Evolutionary conservation across 805 yeast species (phyloP), one percentile per base, ranked within the genome.

Genomic region (Kazachstania martiniae): DNA sequence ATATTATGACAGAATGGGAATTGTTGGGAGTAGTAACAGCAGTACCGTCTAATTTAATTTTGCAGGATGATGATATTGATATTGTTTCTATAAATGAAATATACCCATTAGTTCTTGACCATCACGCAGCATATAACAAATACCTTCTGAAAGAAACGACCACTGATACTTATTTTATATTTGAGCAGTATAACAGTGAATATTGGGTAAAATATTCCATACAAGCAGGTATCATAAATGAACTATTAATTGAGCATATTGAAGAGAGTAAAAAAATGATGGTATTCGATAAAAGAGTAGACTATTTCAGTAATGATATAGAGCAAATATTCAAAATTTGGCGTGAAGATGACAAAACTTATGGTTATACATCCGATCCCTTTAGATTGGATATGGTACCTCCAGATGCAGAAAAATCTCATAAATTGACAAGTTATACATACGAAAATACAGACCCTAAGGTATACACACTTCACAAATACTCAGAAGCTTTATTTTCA

Each of bases 401-500:
- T n/a, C n/a, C n/a, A n/a, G n/a, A n/a, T n/a, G n/a, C n/a, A n/a
- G n/a, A n/a, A 23, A 8, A 23, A n/a, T n/a, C n/a, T n/a, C 22
- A 8, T 19, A 19, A 8, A 19, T 19, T 19, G 22, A 19, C 22
- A 19, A n/a, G n/a, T n/a, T n/a, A n/a, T n/a, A n/a, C n/a, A n/a
- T n/a, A 12, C 25, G n/a, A 13, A 10, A 13, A 21, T 15, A 21
- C 9, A 12, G 44, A 47, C 29, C 55, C 61, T 1, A 38, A 37
- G 25, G 32, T 17, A 2, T 57, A n/a, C n/a, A n/a, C n/a, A n/a
- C n/a, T n/a, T n/a, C 34, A 46, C 4, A 59, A 55, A 33, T 64
- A 64, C 32, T 61, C 56, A 30, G 58, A 56, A 5, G 46, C 56
- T 4, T 40, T 64, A 5, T 64, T 56, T 35, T 47, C 53, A 10